A percentile compares a stretch with the other conserved stretches of the same genome.
Evolutionary conservation across 2,329 filamentous ascomycete species (phyloP).

Genomic region (Ceratocystis papillata): DNA sequence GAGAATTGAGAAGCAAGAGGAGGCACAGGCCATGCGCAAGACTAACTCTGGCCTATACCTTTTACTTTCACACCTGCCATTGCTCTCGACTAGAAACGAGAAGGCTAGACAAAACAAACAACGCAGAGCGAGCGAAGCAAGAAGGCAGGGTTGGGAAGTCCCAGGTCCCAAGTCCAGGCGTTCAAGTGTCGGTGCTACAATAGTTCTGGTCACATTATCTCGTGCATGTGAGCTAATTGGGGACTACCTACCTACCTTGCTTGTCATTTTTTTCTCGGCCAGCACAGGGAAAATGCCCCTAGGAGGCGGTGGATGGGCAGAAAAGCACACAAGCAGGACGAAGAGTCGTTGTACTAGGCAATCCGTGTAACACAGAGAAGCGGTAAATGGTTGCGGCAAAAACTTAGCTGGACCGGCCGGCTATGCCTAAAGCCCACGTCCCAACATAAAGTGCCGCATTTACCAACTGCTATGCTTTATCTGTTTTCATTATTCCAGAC

Average conservation of each 20-base stretch:
- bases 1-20: neutral
- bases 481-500: neutral
- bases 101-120: neutral
- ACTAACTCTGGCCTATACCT: neutral
- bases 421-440: neutral
- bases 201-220: neutral
- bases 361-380: conserved; percentile 9
- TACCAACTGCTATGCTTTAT: neutral
- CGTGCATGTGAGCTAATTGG: neutral
- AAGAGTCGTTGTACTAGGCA: neutral
- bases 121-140: neutral
- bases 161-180: neutral
- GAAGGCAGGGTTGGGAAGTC: neutral
- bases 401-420: neutral
- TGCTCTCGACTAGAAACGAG: neutral
- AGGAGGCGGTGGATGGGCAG: neutral
- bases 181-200: neutral
- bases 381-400: conserved; percentile 1
- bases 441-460: neutral
- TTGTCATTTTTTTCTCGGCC: neutral
- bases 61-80: too few relatives aligned
- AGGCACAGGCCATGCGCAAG: neutral
- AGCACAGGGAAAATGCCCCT: neutral
- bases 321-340: neutral
- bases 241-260: neutral